phyloP scores from a whole-genome alignment of 306 rosid genomes.

The Abrus precatorius region DNA sequence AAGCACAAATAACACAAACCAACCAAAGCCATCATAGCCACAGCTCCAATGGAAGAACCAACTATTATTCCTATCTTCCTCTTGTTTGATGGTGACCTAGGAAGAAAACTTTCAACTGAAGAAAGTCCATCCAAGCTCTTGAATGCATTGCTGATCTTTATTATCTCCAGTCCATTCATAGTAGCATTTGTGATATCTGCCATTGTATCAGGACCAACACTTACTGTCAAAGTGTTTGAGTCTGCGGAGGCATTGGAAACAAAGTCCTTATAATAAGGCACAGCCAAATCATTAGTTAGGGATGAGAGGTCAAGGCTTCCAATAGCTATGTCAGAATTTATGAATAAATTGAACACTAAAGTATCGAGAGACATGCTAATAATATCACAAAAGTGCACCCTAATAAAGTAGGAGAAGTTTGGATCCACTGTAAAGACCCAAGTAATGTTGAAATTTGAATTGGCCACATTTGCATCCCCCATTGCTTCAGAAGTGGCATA shows the following conservation, averaged over 20 bases:
- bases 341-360: constrained; percentile 82
- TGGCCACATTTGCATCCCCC: constrained; percentile 75
- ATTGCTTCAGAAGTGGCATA: constrained; percentile 90
- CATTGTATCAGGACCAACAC: constrained; percentile 85
- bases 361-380: constrained; percentile 74
- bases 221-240: constrained; percentile 69
- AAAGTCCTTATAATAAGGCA: constrained; percentile 80
- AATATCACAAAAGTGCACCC: constrained; percentile 92
- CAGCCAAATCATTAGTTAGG: constrained; percentile 62
- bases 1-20: constrained; percentile 69
- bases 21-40: constrained; percentile 55
- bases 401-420: constrained; percentile 69
- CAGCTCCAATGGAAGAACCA: constrained; percentile 63
- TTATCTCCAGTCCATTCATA: constrained; percentile 85
- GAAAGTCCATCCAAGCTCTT: constrained; percentile 74
- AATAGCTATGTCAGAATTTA: constrained; percentile 72
- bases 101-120: constrained; percentile 68
- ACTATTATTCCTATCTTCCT: constrained; percentile 55
- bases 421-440: constrained; percentile 89
- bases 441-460: constrained; percentile 85
- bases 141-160: constrained; percentile 78
- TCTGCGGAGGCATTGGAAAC: constrained; percentile 66
- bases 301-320: constrained; percentile 81
- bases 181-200: constrained; percentile 77
- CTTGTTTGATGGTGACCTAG: constrained; percentile 60